phyloP scores from a whole-genome alignment of 805 yeast species.

The Hanseniaspora occidentalis region DNA sequence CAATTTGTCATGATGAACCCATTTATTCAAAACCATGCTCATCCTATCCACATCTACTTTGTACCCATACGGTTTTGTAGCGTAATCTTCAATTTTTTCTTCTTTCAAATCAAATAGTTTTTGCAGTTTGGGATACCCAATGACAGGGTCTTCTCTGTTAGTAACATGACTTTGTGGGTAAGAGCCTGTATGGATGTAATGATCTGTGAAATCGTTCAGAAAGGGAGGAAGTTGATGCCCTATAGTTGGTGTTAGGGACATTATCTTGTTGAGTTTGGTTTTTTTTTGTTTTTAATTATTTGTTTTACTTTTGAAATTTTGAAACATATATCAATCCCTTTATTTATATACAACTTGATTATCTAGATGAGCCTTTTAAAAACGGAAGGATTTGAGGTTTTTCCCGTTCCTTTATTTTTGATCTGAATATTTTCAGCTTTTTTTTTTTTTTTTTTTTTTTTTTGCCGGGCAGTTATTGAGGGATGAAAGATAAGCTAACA shows the following conservation, averaged over 20 bases:
- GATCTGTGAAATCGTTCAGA: slow-evolving; percentile 53
- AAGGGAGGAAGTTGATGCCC: slow-evolving; percentile 2
- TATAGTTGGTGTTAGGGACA: slow-evolving; percentile 3
- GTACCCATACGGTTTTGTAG: slow-evolving; percentile 56
- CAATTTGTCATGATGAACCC: slow-evolving; percentile 47
- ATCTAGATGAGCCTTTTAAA: too few species aligned
- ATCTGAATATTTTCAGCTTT: too few species aligned
- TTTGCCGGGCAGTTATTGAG: too few species aligned
- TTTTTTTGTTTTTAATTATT: neutral
- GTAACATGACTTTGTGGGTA: slow-evolving; percentile 54
- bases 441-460: too few species aligned
- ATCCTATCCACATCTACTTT: slow-evolving; percentile 41
- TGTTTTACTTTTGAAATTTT: slow-evolving; percentile 4
- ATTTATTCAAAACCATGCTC: slow-evolving; percentile 40
- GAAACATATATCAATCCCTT: neutral
- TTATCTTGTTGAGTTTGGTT: neutral
- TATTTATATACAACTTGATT: too few species aligned
- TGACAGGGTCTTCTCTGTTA: slow-evolving; percentile 53
- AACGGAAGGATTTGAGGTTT: too few species aligned
- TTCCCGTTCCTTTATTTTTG: too few species aligned
- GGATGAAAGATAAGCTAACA: too few species aligned
- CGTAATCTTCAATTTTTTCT: slow-evolving; percentile 38
- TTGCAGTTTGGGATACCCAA: slow-evolving; percentile 80
- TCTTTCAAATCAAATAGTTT: slow-evolving; percentile 53
- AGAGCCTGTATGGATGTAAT: slow-evolving; percentile 49